phyloP scores from a whole-genome alignment of 1,284 basidiomycete genomes.

The Pisolithus thermaeus region DNA sequence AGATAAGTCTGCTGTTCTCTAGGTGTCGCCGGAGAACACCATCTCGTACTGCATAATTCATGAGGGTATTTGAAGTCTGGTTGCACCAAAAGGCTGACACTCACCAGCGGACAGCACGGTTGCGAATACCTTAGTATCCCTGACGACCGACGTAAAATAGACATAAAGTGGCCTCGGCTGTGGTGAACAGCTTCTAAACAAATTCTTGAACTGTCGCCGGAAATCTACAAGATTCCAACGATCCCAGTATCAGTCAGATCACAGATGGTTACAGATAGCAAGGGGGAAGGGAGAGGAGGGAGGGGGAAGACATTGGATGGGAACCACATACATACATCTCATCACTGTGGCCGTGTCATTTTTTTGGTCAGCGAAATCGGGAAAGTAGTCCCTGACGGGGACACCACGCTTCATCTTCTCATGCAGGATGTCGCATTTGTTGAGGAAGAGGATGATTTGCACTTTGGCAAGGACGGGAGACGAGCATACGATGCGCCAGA shows the following conservation, averaged over 20 bases:
- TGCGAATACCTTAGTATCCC: constrained; percentile 69
- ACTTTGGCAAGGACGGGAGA: constrained; percentile 57
- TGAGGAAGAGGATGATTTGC: constrained; percentile 56
- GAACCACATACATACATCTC: constrained; percentile 47
- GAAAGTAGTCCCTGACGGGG: constrained; percentile 53
- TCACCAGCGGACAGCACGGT: constrained; percentile 55
- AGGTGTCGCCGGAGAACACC: constrained; percentile 29
- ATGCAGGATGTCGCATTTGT: constrained; percentile 65
- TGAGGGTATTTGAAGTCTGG: neutral
- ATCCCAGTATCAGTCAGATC: constrained; percentile 5
- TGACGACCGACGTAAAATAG: constrained; percentile 67
- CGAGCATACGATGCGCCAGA: constrained; percentile 64
- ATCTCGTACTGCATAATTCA: constrained; percentile 27
- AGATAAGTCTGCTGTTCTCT: constrained; percentile 28
- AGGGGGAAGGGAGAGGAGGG: neutral
- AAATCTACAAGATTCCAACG: constrained; percentile 39
- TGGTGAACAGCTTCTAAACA: constrained; percentile 51
- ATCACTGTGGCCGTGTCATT: constrained; percentile 53
- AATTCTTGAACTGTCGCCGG: constrained; percentile 62
- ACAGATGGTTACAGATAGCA: neutral
- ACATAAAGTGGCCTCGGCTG: constrained; percentile 61
- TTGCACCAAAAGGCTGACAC: constrained; percentile 14
- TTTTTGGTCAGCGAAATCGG: constrained; percentile 55
- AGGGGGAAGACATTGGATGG: too few relatives aligned
- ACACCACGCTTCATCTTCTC: constrained; percentile 59